Evolutionary conservation across 2,329 filamentous ascomycete genomes (phyloP).

Genomic region (Alternaria dauci): DNA sequence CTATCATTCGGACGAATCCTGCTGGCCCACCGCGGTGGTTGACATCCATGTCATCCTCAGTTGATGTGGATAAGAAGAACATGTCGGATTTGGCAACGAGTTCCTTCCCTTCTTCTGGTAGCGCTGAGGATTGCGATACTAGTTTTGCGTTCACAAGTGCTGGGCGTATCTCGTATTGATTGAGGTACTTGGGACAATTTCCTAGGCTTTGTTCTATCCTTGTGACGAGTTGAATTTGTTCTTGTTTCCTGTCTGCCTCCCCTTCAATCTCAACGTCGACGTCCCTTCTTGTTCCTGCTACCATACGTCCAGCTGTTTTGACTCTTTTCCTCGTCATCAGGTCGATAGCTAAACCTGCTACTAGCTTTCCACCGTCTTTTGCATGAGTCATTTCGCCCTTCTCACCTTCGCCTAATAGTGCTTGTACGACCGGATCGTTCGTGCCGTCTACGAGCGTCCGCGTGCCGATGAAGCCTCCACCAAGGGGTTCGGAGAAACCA

Average conservation of each 20-base stretch:
- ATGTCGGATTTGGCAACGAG: slow-evolving; percentile 73
- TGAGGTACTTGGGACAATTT: slow-evolving; percentile 89
- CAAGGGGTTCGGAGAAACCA: slow-evolving; percentile 72
- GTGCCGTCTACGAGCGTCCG: slow-evolving; percentile 66
- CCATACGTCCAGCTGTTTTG: slow-evolving; percentile 75
- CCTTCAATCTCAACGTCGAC: slow-evolving; percentile 43
- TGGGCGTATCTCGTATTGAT: slow-evolving; percentile 71
- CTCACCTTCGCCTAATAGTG: slow-evolving; percentile 61
- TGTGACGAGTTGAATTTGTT: slow-evolving; percentile 67
- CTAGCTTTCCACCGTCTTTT: slow-evolving; percentile 57
- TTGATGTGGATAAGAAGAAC: slow-evolving; percentile 78
- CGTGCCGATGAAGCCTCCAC: slow-evolving; percentile 70
- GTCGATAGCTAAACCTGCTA: slow-evolving; percentile 70
- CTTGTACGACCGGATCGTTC: slow-evolving; percentile 74
- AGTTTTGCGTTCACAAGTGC: slow-evolving; percentile 64
- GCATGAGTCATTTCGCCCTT: slow-evolving; percentile 55
- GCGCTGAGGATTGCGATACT: slow-evolving; percentile 56
- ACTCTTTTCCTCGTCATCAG: slow-evolving; percentile 73
- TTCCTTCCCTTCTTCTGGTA: slow-evolving; percentile 64
- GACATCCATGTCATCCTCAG: slow-evolving; percentile 75
- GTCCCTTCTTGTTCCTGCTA: slow-evolving; percentile 66
- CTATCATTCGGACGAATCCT: slow-evolving; percentile 76
- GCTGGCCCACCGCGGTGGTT: slow-evolving; percentile 79
- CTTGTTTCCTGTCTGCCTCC: slow-evolving; percentile 24
- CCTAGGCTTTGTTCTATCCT: slow-evolving; percentile 75